Evolutionary conservation across 768 basidiomycete species (phyloP).

Genomic region (Lactarius psammicola): DNA sequence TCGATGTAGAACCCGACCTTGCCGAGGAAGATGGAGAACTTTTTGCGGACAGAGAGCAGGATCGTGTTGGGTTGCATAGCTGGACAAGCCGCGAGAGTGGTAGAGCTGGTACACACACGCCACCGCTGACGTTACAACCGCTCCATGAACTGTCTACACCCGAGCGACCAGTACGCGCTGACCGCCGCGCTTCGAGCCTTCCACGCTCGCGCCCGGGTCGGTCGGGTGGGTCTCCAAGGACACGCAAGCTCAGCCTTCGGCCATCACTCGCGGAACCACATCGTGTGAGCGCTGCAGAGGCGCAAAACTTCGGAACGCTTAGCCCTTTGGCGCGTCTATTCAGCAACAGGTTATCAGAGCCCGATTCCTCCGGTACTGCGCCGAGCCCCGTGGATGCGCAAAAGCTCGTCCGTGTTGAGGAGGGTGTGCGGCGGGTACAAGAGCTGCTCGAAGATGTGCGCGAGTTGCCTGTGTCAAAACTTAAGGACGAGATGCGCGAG

Average conservation of each 20-base stretch:
- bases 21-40: conserved; percentile 39
- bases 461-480: conserved; percentile 58
- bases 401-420: conserved; percentile 41
- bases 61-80: conserved; percentile 29
- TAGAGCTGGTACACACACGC: conserved; percentile 11
- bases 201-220: conserved; percentile 29
- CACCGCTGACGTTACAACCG: background rate
- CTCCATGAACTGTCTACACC: conserved; percentile 10
- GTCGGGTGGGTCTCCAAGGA: conserved; percentile 32
- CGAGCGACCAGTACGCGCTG: conserved; percentile 3
- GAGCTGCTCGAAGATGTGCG: conserved; percentile 60
- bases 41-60: conserved; percentile 51
- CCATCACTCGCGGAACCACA: conserved; percentile 27
- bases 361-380: conserved; percentile 21
- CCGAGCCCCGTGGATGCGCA: conserved; percentile 29
- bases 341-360: conserved; percentile 25
- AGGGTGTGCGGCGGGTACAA: conserved; percentile 55
- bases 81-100: conserved; percentile 24
- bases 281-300: conserved; percentile 31
- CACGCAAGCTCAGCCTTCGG: conserved; percentile 32
- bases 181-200: conserved; percentile 28
- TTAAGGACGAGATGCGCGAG: conserved; percentile 83
- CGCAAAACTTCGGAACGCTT: conserved; percentile 32
- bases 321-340: conserved; percentile 57
- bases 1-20: conserved; percentile 58